Evolutionary conservation across 257 asterid genomes (phyloP), one percentile per base, ranked within the genome.

Genomic region (Mentha longifolia): DNA sequence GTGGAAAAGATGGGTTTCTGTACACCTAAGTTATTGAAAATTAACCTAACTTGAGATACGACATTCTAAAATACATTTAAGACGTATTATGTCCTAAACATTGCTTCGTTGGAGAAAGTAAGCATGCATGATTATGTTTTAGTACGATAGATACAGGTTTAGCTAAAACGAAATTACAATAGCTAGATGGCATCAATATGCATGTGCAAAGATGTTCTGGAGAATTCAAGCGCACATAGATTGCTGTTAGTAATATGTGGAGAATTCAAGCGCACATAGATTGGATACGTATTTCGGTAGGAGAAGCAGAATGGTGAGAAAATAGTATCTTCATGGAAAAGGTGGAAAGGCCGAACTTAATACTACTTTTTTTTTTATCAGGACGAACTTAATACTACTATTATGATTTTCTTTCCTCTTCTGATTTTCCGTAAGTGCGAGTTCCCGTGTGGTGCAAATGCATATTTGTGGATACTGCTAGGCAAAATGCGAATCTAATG

Each of bases 1-100:
- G 25, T 69, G 42, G 54, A 7, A 30, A 54, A 55, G 46, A 10
- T 68, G 57, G 59, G 67, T 68, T n/a, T 45, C 57, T 58, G 30
- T 20, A 14, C 12, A 1, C 63, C 9, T 37, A 46, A 66, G 16
- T 20, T 54, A n/a, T 62, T n/a, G 31, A 56, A 42, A 35, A 43
- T 46, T 14, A 46, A 61, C 16, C 28, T 25, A 52, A 17, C 22
- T 50, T 61, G 31, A 42, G 35, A 37, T 49, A 16, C n/a, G 25
- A 11, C 43, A 61, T 14, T 52, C 33, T 28, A 61, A 25, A 61
- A 42, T 42, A 31, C 16, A 45, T 7, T 57, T 57, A 54, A 43
- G 31, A 43, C 56, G 14, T 30, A 51, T n/a, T n/a, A 65, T 19
- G 55, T 8, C 37, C 72, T 37, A 28, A 9, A 56, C 50, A 16